Base-by-base conservation (phyloP, 192 early-diverging fungal species). In the Coemansia sp. region DNA sequence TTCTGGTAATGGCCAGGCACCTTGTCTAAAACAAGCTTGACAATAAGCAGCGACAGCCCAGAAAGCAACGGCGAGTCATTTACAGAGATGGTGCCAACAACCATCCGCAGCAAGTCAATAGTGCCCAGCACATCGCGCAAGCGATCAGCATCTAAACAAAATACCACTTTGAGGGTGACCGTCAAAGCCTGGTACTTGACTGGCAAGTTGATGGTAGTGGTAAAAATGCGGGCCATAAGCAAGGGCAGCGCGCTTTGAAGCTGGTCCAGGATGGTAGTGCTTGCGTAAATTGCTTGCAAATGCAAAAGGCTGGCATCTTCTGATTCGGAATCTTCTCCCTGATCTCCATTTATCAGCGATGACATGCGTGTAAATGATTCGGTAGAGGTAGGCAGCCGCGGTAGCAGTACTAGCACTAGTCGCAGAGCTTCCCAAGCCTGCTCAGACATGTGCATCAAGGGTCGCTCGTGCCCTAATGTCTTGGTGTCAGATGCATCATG, bases 191-290 rank as follows among this genome's bases (percentile, higher is more conserved):
- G 73, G 60, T 91, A 85, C 8, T 90, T 84, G 5, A 87, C 71
- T 18, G 62, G 64, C 5, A 79, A 46, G 41, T 89, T 84, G 10
- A 88, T 84, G 0, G 87, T 88, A 0, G 84, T 81, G 1, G 78
- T 62, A 56, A 89, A 90, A 0, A 93, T 81, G 40, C 88, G 83
- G 28, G 90, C 73, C 51, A 92, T 42, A 11, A 88, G 71, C 6
- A 91, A 92, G 7, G 92, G 61, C 15, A 90, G 46, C n/a, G 66
- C 41, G 17, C 58, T 28, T 40, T 63, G 70, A 15, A 73, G 21
- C 42, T 65, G 69, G 36, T 71, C 38, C 11, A 56, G 58, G 2
- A 55, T 38, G 0, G 11, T 34, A 6, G 69, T 31, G 20, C 62
- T 53, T 6, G 57, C 11, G 21, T 60, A 28, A 10, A 54, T 45